Evolutionary conservation across 2,329 filamentous ascomycete species (phyloP).

Genomic region (Thelonectria olida): DNA sequence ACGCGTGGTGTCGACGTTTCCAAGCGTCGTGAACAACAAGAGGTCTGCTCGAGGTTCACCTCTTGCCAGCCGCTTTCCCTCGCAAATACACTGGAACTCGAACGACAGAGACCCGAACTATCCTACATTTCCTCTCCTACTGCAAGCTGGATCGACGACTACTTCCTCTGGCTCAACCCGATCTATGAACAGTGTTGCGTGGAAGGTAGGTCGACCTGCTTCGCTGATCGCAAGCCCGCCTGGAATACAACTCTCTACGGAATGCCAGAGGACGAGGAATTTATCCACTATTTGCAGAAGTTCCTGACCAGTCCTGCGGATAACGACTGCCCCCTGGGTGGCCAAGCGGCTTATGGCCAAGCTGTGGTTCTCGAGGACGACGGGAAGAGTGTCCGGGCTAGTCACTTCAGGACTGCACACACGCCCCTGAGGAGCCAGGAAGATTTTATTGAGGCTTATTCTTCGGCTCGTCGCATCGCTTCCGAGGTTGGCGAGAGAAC

Average conservation of each 20-base stretch:
- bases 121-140: conserved; percentile 90
- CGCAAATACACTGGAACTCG: conserved; percentile 90
- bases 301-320: conserved; percentile 85
- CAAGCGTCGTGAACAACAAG: conserved; percentile 77
- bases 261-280: conserved; percentile 95
- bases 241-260: conserved; percentile 92
- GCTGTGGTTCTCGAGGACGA: conserved; percentile 82
- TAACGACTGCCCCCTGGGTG: conserved; percentile 86
- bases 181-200: conserved; percentile 76
- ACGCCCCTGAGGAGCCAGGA: conserved; percentile 86
- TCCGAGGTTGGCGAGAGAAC: conserved; percentile 76
- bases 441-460: conserved; percentile 93
- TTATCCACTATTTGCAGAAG: conserved; percentile 83
- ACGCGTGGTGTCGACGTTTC: conserved; percentile 84
- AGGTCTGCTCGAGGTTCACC: conserved; percentile 90
- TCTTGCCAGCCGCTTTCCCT: conserved; percentile 87
- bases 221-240: conserved; percentile 76
- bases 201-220: conserved; percentile 78
- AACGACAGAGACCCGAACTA: conserved; percentile 86
- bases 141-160: conserved; percentile 97
- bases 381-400: conserved; percentile 75
- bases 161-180: conserved; percentile 96
- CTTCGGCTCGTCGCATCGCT: conserved; percentile 87
- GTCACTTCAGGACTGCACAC: conserved; percentile 91
- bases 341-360: conserved; percentile 85